Percentiles rank a stretch among this genome's conserved stretches.
Evolutionary conservation across 2,329 filamentous ascomycete genomes (phyloP).

Genomic region (Cryphonectria radicalis): DNA sequence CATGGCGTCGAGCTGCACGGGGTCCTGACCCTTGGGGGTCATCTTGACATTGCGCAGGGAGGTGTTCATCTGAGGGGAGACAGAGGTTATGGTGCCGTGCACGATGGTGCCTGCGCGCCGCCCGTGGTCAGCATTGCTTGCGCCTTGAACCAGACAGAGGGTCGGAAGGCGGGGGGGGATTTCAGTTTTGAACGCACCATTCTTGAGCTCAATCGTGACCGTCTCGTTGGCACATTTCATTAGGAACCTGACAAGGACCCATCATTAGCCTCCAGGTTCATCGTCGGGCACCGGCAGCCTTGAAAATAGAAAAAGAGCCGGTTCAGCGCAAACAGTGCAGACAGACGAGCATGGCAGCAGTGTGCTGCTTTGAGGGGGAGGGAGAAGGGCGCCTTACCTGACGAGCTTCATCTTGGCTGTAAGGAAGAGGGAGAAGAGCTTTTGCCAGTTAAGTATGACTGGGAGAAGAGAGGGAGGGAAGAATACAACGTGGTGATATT

Average conservation of each 20-base stretch:
- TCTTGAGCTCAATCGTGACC: slow-evolving; percentile 97
- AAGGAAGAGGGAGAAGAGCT: not conserved
- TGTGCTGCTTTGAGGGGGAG: slow-evolving; percentile 28
- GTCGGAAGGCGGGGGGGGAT: slow-evolving; percentile 8
- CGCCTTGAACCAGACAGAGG: not conserved
- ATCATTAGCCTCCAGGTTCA: slow-evolving; percentile 38
- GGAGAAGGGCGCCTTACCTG: slow-evolving; percentile 65
- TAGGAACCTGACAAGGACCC: slow-evolving; percentile 71
- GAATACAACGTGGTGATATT: slow-evolving; percentile 9
- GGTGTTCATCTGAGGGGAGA: slow-evolving; percentile 98
- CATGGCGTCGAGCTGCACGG: slow-evolving; percentile 89
- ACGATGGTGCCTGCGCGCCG: slow-evolving; percentile 78
- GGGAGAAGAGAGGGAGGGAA: not conserved
- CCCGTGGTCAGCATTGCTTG: not conserved
- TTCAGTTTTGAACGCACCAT: slow-evolving; percentile 63
- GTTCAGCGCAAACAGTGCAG: slow-evolving; percentile 33
- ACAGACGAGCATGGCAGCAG: slow-evolving; percentile 25
- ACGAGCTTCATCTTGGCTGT: slow-evolving; percentile 87
- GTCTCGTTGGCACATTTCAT: slow-evolving; percentile 99
- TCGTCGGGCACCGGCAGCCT: slow-evolving; percentile 24
- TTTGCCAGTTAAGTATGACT: not conserved
- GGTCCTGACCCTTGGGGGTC: slow-evolving; percentile 86
- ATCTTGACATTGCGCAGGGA: slow-evolving; percentile 95
- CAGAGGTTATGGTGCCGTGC: slow-evolving; percentile 94
- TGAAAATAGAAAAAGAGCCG: slow-evolving; percentile 37